Evolutionary conservation across 2,329 filamentous ascomycete genomes (phyloP).

Genomic region (Fusarium guadeloupense): DNA sequence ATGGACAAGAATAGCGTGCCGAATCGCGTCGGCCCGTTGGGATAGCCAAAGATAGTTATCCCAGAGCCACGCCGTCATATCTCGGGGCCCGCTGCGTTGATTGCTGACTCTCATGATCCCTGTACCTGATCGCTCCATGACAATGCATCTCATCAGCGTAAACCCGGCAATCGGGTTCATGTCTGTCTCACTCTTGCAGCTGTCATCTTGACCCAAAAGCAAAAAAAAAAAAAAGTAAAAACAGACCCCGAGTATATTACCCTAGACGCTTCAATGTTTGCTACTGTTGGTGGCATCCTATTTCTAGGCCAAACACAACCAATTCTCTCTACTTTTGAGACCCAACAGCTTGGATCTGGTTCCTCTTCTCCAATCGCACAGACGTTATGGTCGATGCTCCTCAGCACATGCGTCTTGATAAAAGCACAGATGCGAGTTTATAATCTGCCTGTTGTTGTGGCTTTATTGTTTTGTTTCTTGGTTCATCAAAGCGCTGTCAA

Average conservation of each 20-base stretch:
- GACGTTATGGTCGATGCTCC: constrained; percentile 14
- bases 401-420: constrained; percentile 7
- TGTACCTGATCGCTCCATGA: not conserved
- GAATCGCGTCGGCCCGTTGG: constrained; percentile 20
- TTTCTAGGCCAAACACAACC: not conserved
- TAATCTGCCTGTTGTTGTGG: not conserved
- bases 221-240: too few species aligned
- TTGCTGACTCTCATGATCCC: constrained; percentile 1
- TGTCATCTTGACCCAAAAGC: too few species aligned
- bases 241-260: too few species aligned
- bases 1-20: not conserved
- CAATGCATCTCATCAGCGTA: not conserved
- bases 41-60: constrained; percentile 5
- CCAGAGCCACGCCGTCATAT: constrained; percentile 18
- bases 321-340: not conserved
- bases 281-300: not conserved
- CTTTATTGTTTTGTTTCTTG: not conserved
- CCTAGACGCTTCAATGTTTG: too few species aligned
- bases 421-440: not conserved
- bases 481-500: constrained; percentile 4
- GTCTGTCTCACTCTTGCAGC: not conserved
- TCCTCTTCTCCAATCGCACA: constrained; percentile 11
- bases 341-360: constrained; percentile 12
- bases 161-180: constrained; percentile 16
- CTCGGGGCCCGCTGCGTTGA: not conserved